Evolutionary conservation across 208 protist genomes (phyloP), one percentile per base, ranked within the genome.

Genomic region (Leishmania turanica): DNA sequence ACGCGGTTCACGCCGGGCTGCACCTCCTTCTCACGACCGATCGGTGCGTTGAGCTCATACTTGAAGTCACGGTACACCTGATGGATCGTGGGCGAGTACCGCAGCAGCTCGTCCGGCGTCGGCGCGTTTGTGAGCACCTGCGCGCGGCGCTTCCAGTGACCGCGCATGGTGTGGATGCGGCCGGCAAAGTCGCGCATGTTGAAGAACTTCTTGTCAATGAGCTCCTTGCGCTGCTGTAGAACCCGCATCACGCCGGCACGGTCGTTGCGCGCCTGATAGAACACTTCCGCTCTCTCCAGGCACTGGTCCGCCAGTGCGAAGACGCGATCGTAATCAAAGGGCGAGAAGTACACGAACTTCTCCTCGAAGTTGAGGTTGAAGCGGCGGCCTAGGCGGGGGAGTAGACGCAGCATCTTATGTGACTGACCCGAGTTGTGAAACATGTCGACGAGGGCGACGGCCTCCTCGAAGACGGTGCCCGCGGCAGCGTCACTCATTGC

Each of bases 111-210:
- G 75, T 96, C 93, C 15, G 95, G 93, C 17, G 93, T 97, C 27
- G 95, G 95, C 0, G 93, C 95, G 75, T 96, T 96, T 4, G 95
- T 97, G 42, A 97, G 82, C 69, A 84, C 75, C 53, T 88, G 84
- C 45, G 91, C 91, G 19, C 91, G 92, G 45, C 93, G 93, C 89
- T 92, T 92, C 93, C 92, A 96, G 76, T 96, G 95, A 0, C 95
- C 95, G 34, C 95, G 93, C 90, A 96, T 96, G 3, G 95, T 98
- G 84, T 93, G 95, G 75, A 98, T 98, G 66, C 93, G 88, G 40
- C 95, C 95, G 51, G 92, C 92, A 83, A 97, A 97, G 84, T 96
- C 93, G 51, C 93, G 87, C 90, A 98, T 93, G 79, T 98, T 98
- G 82, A 98, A 96, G 79, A 96, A 96, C 84, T 96, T 96, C 75